These are phyloP conservation scores for Mortierella hygrophila DNA, from an alignment of 192 early-diverging fungal species.

Conservation along the genomic window DNA sequence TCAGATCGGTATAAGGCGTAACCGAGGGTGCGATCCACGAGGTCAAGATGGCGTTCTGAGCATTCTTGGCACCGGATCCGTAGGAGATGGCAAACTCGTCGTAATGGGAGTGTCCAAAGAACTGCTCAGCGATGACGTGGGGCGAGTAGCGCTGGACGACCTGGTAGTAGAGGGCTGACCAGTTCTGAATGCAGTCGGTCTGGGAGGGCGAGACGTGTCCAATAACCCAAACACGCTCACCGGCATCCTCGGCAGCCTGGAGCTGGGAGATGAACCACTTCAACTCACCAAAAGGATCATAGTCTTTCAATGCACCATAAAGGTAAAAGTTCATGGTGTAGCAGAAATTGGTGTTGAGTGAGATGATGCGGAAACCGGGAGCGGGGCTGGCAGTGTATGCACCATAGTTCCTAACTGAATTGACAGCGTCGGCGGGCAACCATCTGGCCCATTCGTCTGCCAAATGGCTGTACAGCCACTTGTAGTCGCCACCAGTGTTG, in stretches of 20 bases:
- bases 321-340: constrained; percentile 68
- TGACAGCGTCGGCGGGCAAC: constrained; percentile 50
- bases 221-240: constrained; percentile 66
- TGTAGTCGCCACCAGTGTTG: constrained; percentile 22
- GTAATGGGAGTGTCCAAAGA: constrained; percentile 67
- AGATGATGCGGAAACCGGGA: constrained; percentile 59
- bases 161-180: constrained; percentile 64
- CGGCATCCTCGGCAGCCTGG: constrained; percentile 59
- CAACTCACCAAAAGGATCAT: constrained; percentile 63
- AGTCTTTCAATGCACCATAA: constrained; percentile 52
- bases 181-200: constrained; percentile 62
- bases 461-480: constrained; percentile 61
- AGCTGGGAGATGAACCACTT: constrained; percentile 62
- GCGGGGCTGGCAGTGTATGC: constrained; percentile 59
- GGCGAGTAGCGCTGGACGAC: constrained; percentile 64
- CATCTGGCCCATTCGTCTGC: constrained; percentile 60
- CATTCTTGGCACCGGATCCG: constrained; percentile 21
- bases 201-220: constrained; percentile 63
- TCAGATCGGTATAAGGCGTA: constrained; percentile 60
- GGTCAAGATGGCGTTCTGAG: constrained; percentile 55
- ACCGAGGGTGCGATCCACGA: constrained; percentile 64
- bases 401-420: constrained; percentile 53
- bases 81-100: constrained; percentile 68
- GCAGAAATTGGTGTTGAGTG: constrained; percentile 69
- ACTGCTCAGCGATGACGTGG: constrained; percentile 65